Base-by-base conservation (phyloP, 225 moss, liverwort and hornwort genomes). In the Physcomitrium patens region DNA sequence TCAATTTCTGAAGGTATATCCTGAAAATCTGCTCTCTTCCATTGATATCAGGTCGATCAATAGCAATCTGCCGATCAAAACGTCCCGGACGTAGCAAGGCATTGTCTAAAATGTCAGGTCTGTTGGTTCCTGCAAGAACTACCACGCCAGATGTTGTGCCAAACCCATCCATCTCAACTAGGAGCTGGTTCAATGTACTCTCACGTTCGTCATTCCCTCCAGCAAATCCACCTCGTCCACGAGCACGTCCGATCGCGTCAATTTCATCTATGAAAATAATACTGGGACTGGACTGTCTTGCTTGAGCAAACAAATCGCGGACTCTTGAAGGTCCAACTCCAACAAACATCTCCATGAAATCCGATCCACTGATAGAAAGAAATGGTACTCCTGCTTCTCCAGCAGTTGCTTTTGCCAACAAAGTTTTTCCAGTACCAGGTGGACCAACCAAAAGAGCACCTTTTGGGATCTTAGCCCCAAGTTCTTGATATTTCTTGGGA, bases 331-430 rank as follows among this genome's bases (percentile, higher is more conserved):
- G 90, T n/a, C 94, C 91, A 68, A 97, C 90, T 58, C 94, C 94
- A 53, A 97, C 90, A 90, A 92, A 97, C 94, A 94, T 94, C 54
- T 97, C 92, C 77, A 92, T 91, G 76, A 97, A 97, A 65, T 97
- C 94, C 83, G 90, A 94, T 51, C 94, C 90, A 85, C 96, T 97
- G 67, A 90, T 90, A 70, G 94, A 97, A 67, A 94, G 94, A 42
- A 97, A 94, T 3, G 85, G 91, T 62, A 92, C 89, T 18, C 87
- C 82, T 51, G 81, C 92, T 82, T 97, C 96, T 53, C 89, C 71
- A 65, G 89, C 92, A 66, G 94, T 94, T 12, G 92, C 96, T 62
- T 87, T 59, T 17, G 92, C 96, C 60, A 94, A 76, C 92, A 94
- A 94, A 18, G 91, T 97, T 79, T 97, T 94, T 23, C 94, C 78